Evolutionary conservation across 208 protist genomes (phyloP).

Genomic region (Vickermania spadyakhi): DNA sequence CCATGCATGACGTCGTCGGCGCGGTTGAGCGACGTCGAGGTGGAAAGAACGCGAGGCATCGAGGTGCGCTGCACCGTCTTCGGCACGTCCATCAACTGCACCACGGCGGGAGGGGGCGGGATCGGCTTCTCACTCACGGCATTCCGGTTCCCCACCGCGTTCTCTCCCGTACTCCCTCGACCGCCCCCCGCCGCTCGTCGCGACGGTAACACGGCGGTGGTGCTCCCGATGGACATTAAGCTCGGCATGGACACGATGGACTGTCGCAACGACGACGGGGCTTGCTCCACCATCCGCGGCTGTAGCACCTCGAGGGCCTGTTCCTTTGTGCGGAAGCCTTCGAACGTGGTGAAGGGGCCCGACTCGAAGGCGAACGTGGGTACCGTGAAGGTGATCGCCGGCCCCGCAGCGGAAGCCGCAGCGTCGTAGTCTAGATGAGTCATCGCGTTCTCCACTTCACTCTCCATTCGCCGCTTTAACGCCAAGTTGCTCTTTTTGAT

Average conservation of each 20-base stretch:
- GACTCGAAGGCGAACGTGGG: background rate
- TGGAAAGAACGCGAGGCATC: background rate
- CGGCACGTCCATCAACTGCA: background rate
- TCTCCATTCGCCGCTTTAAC: conserved; percentile 38
- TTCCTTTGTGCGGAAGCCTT: background rate
- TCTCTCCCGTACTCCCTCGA: background rate
- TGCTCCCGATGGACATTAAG: background rate
- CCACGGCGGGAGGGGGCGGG: background rate
- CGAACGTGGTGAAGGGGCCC: background rate
- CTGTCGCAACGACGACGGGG: background rate
- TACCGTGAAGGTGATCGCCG: background rate
- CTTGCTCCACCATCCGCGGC: background rate
- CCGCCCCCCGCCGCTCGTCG: background rate
- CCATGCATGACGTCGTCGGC: background rate
- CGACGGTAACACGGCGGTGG: background rate
- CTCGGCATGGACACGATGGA: background rate
- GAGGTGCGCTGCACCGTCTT: background rate
- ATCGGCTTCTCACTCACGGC: background rate
- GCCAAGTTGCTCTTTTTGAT: conserved; percentile 14
- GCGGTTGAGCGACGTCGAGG: background rate
- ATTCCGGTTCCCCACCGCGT: background rate
- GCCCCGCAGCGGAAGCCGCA: background rate
- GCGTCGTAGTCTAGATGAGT: conserved; percentile 51
- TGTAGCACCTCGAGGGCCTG: background rate
- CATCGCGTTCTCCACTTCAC: conserved; percentile 32